These are phyloP conservation scores for Podila verticillata DNA, from an alignment of 192 early-diverging fungal species.

Conservation along the genomic window DNA sequence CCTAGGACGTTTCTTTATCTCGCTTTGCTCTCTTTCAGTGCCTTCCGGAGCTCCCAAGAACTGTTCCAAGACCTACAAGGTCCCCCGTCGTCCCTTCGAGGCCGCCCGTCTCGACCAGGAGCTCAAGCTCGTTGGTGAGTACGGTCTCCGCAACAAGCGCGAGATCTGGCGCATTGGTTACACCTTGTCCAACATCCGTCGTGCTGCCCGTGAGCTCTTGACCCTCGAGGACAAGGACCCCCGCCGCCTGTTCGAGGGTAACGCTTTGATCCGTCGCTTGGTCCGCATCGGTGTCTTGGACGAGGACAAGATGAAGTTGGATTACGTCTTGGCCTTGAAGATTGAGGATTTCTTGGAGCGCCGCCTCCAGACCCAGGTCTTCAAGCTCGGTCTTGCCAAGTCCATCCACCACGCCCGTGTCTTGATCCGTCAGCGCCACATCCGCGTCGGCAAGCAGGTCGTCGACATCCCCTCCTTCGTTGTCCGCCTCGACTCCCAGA, in stretches of 20 bases:
- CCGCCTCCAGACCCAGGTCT: constrained; percentile 98
- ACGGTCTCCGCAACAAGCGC: constrained; percentile 98
- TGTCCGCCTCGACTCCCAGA: constrained; percentile 76
- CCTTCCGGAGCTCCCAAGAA: constrained; percentile 59
- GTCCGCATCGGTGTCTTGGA: constrained; percentile 98
- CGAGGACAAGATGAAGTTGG: constrained; percentile 97
- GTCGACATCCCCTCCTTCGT: constrained; percentile 97
- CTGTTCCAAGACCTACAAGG: constrained; percentile 89
- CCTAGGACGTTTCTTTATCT: constrained; percentile 19
- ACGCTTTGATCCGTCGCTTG: constrained; percentile 98
- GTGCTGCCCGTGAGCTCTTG: constrained; percentile 99
- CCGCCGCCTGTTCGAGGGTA: constrained; percentile 98
- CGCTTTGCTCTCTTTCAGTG: constrained; percentile 26
- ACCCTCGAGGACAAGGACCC: constrained; percentile 97
- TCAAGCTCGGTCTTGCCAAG: constrained; percentile 97
- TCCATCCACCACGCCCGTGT: constrained; percentile 99
- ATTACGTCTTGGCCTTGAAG: constrained; percentile 98
- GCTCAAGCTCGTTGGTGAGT: constrained; percentile 95
- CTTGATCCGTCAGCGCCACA: constrained; percentile 98
- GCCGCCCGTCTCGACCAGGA: constrained; percentile 95
- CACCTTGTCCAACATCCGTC: constrained; percentile 99
- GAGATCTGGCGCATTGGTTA: constrained; percentile 98
- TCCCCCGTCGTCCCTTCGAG: constrained; percentile 97
- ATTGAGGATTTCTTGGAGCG: constrained; percentile 99
- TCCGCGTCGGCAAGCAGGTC: constrained; percentile 97